A percentile compares a stretch with the other conserved stretches of the same genome.
Conservation (phyloP, 345 rosid species). For the Eucalyptus tenuipes region DNA sequence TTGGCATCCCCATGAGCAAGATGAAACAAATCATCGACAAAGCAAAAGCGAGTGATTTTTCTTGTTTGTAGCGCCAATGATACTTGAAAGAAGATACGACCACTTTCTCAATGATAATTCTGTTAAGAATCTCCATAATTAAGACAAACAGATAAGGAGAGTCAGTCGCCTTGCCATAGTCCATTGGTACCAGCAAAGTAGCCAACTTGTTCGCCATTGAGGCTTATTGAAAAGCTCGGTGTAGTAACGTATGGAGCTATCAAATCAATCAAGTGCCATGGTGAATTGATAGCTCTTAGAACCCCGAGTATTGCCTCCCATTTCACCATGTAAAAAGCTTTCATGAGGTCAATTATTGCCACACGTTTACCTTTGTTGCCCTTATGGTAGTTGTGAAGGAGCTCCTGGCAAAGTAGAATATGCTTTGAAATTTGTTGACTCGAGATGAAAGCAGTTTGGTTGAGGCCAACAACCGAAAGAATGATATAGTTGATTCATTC, state of each 20-base stretch:
- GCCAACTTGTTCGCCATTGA: background rate
- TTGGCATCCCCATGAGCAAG: background rate
- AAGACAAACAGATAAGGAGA: background rate
- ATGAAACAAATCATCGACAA: background rate
- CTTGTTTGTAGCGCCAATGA: background rate
- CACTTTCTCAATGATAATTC: background rate
- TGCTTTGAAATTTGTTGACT: background rate
- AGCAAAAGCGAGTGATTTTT: background rate
- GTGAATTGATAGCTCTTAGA: background rate
- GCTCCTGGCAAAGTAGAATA: background rate
- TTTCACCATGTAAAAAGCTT: background rate
- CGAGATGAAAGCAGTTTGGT: background rate
- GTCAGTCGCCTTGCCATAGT: background rate
- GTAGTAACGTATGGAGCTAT: background rate
- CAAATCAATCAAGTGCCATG: background rate
- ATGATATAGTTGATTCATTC: background rate
- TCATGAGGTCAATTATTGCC: background rate
- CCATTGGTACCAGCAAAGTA: background rate
- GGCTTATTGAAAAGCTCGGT: background rate
- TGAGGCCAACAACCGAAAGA: background rate
- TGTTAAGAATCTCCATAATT: background rate
- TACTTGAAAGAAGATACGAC: background rate
- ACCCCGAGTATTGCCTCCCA: background rate
- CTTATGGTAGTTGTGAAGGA: background rate
- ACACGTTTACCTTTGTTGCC: background rate